Percentiles rank a stretch among this genome's conserved stretches.
Conservation (phyloP, 2,329 filamentous ascomycete species). For the Esteya vermicola region DNA sequence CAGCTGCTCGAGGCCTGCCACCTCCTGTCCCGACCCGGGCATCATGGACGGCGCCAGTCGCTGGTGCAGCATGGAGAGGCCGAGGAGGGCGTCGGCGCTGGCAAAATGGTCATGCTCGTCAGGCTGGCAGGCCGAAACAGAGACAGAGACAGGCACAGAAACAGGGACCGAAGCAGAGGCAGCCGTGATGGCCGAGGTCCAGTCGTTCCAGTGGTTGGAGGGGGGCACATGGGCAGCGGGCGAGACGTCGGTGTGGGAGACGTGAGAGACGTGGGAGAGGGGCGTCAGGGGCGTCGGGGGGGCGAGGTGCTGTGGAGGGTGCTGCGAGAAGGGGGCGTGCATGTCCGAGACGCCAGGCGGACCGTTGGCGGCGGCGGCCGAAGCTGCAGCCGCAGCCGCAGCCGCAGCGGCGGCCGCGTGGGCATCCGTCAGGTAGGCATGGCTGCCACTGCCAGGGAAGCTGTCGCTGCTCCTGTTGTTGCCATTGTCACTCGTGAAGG, state of each 20-base stretch:
- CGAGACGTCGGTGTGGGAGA: too few relatives aligned
- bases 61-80: slow-evolving; percentile 22
- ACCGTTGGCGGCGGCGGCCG: background rate
- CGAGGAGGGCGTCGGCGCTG: slow-evolving; percentile 32
- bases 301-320: background rate
- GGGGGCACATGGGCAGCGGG: slow-evolving; percentile 1
- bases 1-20: too few relatives aligned
- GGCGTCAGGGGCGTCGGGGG: too few relatives aligned
- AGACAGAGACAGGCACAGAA: too few relatives aligned
- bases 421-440: background rate
- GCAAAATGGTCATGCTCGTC: slow-evolving; percentile 26
- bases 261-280: too few relatives aligned
- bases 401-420: background rate
- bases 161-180: too few relatives aligned
- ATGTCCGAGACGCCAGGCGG: background rate
- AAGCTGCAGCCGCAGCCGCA: background rate
- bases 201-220: slow-evolving; percentile 37
- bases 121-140: too few relatives aligned
- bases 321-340: background rate
- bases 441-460: too few relatives aligned
- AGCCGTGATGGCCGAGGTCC: slow-evolving; percentile 37
- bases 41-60: slow-evolving; percentile 1
- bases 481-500: slow-evolving; percentile 7
- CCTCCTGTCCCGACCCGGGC: too few relatives aligned
- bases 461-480: slow-evolving; percentile 15